phyloP scores from a whole-genome alignment of 1,139 yeast species.

The Yamadazyma dushanensis region DNA sequence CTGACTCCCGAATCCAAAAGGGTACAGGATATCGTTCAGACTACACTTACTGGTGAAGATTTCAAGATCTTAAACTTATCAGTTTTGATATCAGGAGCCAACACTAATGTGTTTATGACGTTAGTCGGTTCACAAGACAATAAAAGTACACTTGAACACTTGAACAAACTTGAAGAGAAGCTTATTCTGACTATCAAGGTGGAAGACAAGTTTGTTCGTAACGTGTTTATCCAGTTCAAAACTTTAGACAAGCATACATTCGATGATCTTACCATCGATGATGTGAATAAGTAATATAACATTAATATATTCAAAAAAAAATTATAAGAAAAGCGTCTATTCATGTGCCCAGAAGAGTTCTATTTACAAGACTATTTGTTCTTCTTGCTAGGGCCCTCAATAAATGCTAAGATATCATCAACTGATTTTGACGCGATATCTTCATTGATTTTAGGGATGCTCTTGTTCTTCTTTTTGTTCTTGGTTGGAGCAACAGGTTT shows the following conservation, averaged over 20 bases:
- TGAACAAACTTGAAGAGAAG: conserved; percentile 28
- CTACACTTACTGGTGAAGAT: conserved; percentile 21
- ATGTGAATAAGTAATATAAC: conserved; percentile 7
- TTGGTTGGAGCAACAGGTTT: conserved; percentile 14
- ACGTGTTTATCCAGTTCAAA: conserved; percentile 25
- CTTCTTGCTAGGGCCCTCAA: conserved; percentile 46
- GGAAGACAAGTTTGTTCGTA: conserved; percentile 37
- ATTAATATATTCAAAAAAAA: neutral
- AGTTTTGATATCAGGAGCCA: conserved; percentile 73
- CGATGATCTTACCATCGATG: conserved; percentile 8
- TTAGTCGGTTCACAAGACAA: conserved; percentile 12
- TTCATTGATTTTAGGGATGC: conserved; percentile 41
- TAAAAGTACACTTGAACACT: conserved; percentile 21
- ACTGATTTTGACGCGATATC: conserved; percentile 60
- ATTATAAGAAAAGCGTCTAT: too few species aligned
- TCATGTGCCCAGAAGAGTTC: too few species aligned
- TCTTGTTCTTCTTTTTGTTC: conserved; percentile 26
- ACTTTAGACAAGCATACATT: conserved; percentile 9
- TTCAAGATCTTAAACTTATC: conserved; percentile 48
- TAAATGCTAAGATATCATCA: conserved; percentile 66
- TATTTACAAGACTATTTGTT: conserved; percentile 10
- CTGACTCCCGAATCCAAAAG: conserved; percentile 31
- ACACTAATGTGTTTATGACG: conserved; percentile 39
- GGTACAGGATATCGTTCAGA: conserved; percentile 21
- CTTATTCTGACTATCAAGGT: conserved; percentile 25